Percentiles rank a stretch among this genome's conserved stretches.
These are phyloP conservation scores for Blastobotrys serpentis DNA, from an alignment of 1,139 yeast species.

Conservation along the genomic window DNA sequence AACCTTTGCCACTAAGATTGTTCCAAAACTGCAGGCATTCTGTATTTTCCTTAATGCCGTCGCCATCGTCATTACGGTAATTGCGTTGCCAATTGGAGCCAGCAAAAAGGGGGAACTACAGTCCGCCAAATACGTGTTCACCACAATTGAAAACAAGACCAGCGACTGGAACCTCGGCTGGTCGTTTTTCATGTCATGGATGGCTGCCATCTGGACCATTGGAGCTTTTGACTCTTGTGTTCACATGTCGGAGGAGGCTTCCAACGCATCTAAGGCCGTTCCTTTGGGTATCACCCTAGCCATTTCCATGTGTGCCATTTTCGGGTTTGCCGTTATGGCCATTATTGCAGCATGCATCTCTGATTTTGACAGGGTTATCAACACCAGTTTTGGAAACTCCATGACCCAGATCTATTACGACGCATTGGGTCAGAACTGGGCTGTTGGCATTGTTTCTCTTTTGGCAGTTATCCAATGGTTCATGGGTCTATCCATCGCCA, in stretches of 20 bases:
- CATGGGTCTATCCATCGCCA: constrained; percentile 66
- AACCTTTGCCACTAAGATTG: constrained; percentile 50
- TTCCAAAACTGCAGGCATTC: constrained; percentile 58
- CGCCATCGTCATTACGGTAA: constrained; percentile 53
- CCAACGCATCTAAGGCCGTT: constrained; percentile 60
- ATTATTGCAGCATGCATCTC: constrained; percentile 57
- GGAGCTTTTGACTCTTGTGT: constrained; percentile 66
- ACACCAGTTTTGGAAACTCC: constrained; percentile 33
- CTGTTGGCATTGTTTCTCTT: constrained; percentile 40
- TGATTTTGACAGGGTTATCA: constrained; percentile 46
- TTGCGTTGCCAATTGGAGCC: constrained; percentile 24
- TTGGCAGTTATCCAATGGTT: constrained; percentile 42
- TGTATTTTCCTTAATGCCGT: constrained; percentile 57
- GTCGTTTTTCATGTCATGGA: constrained; percentile 58
- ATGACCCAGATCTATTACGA: constrained; percentile 64
- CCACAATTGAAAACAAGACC: constrained; percentile 52
- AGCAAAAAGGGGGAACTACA: constrained; percentile 33
- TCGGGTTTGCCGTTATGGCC: constrained; percentile 60
- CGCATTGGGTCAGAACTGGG: constrained; percentile 68
- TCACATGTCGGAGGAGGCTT: constrained; percentile 69
- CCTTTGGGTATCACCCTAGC: constrained; percentile 63
- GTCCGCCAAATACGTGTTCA: constrained; percentile 50
- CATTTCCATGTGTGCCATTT: constrained; percentile 57
- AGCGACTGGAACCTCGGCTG: constrained; percentile 61
- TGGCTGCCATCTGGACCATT: constrained; percentile 52